A percentile compares a stretch with the other conserved stretches of the same genome.
Conservation (phyloP, 495 filamentous ascomycete species). For the Penicillium ochrochloron region DNA sequence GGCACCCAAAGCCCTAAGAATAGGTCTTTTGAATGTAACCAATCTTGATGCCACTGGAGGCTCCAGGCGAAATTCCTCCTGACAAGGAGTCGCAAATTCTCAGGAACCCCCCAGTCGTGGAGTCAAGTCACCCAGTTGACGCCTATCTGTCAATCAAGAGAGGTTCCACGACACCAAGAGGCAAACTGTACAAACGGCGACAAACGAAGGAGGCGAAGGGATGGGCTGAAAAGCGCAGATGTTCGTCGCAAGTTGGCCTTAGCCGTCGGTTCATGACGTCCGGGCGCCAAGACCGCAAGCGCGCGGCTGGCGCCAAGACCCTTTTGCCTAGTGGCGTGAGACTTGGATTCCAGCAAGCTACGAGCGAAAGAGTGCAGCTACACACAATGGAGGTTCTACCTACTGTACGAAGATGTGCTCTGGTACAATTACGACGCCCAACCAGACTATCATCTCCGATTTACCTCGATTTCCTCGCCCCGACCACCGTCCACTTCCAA, state of each 20-base stretch:
- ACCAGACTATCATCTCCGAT: slow-evolving; percentile 26
- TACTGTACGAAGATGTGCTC: slow-evolving; percentile 27
- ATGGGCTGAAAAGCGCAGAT: slow-evolving; percentile 11
- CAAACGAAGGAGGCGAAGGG: not conserved
- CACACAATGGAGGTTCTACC: slow-evolving; percentile 25
- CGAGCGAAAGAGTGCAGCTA: slow-evolving; percentile 3
- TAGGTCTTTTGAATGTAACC: not conserved
- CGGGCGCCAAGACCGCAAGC: slow-evolving; percentile 32
- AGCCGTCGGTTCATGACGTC: slow-evolving; percentile 35
- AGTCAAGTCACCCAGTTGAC: slow-evolving; percentile 4
- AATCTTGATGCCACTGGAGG: not conserved
- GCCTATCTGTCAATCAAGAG: slow-evolving; percentile 4
- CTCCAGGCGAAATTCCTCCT: slow-evolving; percentile 11
- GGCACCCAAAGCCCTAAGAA: not conserved
- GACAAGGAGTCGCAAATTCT: slow-evolving; percentile 26
- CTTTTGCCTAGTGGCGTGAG: slow-evolving; percentile 4
- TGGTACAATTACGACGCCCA: slow-evolving; percentile 24
- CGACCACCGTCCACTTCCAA: slow-evolving; percentile 33
- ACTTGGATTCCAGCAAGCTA: not conserved
- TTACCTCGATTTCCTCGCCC: slow-evolving; percentile 51
- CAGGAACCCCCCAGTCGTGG: slow-evolving; percentile 1
- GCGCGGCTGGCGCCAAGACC: slow-evolving; percentile 30
- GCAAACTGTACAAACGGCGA: slow-evolving; percentile 19
- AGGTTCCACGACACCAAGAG: not conserved
- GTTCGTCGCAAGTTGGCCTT: slow-evolving; percentile 34